phyloP scores from a whole-genome alignment of 139 green algal genomes.

The Mesotaenium endlicherianum region DNA sequence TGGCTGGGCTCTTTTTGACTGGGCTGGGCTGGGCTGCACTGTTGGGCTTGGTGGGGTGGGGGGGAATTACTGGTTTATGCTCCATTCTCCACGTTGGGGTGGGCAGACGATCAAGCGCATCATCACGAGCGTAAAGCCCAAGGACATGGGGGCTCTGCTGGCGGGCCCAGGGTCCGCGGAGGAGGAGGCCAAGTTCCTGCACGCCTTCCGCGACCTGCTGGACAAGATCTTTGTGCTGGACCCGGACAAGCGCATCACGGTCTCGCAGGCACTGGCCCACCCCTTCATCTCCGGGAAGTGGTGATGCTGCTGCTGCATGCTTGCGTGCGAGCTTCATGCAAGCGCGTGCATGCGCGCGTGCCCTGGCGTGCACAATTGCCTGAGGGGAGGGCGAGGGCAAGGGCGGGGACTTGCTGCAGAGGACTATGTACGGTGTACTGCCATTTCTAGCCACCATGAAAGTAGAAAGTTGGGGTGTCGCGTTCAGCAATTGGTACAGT shows the following conservation, averaged over 20 bases:
- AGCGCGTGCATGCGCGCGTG: no score
- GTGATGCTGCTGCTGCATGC: no score
- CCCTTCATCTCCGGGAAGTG: slow-evolving; percentile 76
- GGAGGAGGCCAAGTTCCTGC: slow-evolving; percentile 48
- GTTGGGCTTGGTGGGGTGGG: no score
- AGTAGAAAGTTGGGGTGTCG: no score
- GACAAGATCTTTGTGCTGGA: slow-evolving; percentile 92
- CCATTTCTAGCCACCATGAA: no score
- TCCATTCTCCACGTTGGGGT: not conserved
- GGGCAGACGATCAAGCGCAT: slow-evolving; percentile 61
- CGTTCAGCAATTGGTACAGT: no score
- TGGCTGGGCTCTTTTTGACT: not conserved
- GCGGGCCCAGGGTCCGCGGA: slow-evolving; percentile 1
- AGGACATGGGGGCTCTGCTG: slow-evolving; percentile 57
- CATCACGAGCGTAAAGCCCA: slow-evolving; percentile 74
- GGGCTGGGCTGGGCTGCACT: not conserved
- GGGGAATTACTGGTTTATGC: no score
- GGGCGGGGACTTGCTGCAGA: no score
- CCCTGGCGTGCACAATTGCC: no score
- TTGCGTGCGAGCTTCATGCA: no score
- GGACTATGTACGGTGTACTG: no score
- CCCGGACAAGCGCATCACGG: slow-evolving; percentile 87
- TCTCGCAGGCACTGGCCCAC: slow-evolving; percentile 82
- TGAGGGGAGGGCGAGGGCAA: no score
- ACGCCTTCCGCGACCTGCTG: slow-evolving; percentile 84